Evolutionary conservation across 1,284 basidiomycete species (phyloP).

Genomic region (Heterobasidion irregulare): DNA sequence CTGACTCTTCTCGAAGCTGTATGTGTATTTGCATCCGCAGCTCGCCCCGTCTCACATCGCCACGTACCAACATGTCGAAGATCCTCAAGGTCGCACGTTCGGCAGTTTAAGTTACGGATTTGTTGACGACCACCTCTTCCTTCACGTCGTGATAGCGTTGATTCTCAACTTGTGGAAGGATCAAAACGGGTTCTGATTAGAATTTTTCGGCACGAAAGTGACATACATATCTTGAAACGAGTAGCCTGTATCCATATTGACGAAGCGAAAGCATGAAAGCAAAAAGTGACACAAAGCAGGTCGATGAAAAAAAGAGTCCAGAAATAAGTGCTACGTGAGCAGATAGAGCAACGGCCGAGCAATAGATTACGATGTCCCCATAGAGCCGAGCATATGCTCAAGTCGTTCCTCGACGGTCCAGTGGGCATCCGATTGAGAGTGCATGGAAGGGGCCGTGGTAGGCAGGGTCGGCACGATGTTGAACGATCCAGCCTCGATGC

Average conservation of each 20-base stretch:
- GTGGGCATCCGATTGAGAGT: slow-evolving; percentile 49
- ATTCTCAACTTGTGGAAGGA: slow-evolving; percentile 71
- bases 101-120: slow-evolving; percentile 58
- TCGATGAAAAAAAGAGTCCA: neutral
- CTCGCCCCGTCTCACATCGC: too few species aligned
- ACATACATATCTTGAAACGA: neutral
- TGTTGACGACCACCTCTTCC: slow-evolving; percentile 46
- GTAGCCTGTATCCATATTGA: neutral
- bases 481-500: slow-evolving; percentile 73
- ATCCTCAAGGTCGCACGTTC: slow-evolving; percentile 19
- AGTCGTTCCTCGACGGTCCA: slow-evolving; percentile 71
- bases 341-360: slow-evolving; percentile 4
- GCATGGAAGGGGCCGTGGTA: slow-evolving; percentile 52
- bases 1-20: too few species aligned
- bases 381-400: slow-evolving; percentile 63
- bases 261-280: neutral
- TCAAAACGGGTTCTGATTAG: slow-evolving; percentile 27
- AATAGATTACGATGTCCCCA: slow-evolving; percentile 26
- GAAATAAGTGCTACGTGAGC: neutral
- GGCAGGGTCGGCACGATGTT: slow-evolving; percentile 44
- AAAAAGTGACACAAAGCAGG: neutral
- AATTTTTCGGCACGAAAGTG: neutral
- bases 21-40: too few species aligned
- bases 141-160: slow-evolving; percentile 56
- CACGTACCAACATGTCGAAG: too few species aligned